Base-by-base conservation (phyloP, 176 grass and related monocot genomes). In the Echinochloa phyllopogon region DNA sequence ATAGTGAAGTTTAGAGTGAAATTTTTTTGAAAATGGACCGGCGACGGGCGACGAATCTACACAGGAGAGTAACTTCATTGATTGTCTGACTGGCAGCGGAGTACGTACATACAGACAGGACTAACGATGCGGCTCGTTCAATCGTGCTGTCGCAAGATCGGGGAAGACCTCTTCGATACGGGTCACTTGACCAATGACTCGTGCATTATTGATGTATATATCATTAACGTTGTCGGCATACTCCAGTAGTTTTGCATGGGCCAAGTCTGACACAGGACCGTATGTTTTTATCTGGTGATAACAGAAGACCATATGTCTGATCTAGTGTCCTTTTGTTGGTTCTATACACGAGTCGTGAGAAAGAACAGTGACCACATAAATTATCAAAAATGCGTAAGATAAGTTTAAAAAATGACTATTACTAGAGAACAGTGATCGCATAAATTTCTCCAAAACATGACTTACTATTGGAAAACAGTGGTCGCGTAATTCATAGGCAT, bases 31-130 rank as follows among this genome's bases (percentile, higher is more conserved):
- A 33, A 1, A 33, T 5, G 3, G 23, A 76, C 23, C 16, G 36
- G 41, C 25, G 50, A 69, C 8, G 1, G 27, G 17, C 42, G 42
- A 42, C 27, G 52, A 60, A 65, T 41, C 83, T 42, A 23, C 36
- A 8, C 21, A 33, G 10, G 49, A 59, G 16, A 15, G 48, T 74
- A 20, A 42, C 55, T 64, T 20, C 75, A 79, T 53, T 78, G 11
- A 77, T 56, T 56, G 39, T 69, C 65, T 42, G 10, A 64, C 59
- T 15, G 45, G 63, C 71, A 44, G 61, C 8, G 39, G n/a, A 71
- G 71, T 81, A 75, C 33, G 71, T 81, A 75, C 33, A 51, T 36
- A 50, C 8, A 79, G 8, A 27, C 41, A 59, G 70, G 47, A 53
- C 55, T 15, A 39, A 55, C 11, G 64, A 55, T 48, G 27, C 4